Evolutionary conservation across 2,329 filamentous ascomycete genomes (phyloP).

Genomic region (Cercospora sp.): DNA sequence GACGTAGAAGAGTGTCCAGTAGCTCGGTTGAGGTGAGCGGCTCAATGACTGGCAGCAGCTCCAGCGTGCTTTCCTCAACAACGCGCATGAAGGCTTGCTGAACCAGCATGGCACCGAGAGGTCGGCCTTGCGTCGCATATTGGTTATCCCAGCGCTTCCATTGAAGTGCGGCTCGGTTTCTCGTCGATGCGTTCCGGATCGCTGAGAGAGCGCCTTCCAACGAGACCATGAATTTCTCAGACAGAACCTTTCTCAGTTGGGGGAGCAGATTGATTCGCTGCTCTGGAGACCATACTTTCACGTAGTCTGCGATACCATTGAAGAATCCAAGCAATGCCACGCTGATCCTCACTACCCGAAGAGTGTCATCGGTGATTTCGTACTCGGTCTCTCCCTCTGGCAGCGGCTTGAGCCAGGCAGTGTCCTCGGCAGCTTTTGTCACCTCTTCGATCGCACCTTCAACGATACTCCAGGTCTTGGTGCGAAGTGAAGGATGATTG

Average conservation of each 20-base stretch:
- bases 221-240: conserved; percentile 79
- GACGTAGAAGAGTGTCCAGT: conserved; percentile 40
- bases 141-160: conserved; percentile 86
- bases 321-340: conserved; percentile 90
- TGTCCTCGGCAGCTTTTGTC: conserved; percentile 60
- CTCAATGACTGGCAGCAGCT: conserved; percentile 29
- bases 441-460: conserved; percentile 73
- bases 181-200: conserved; percentile 73
- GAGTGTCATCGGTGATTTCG: conserved; percentile 29
- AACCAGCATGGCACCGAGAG: conserved; percentile 86
- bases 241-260: conserved; percentile 70
- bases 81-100: conserved; percentile 87
- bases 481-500: conserved; percentile 68
- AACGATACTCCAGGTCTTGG: conserved; percentile 65
- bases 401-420: conserved; percentile 34
- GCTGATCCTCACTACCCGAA: conserved; percentile 63
- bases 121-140: conserved; percentile 76
- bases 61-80: conserved; percentile 50
- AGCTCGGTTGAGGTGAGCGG: conserved; percentile 23
- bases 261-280: conserved; percentile 74
- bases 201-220: conserved; percentile 89
- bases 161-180: conserved; percentile 68
- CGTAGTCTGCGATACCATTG: conserved; percentile 74
- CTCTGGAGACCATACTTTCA: conserved; percentile 75
- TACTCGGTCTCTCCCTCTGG: conserved; percentile 28